These are phyloP conservation scores for Abrus precatorius DNA, from an alignment of 306 rosid genomes.

Conservation along the genomic window DNA sequence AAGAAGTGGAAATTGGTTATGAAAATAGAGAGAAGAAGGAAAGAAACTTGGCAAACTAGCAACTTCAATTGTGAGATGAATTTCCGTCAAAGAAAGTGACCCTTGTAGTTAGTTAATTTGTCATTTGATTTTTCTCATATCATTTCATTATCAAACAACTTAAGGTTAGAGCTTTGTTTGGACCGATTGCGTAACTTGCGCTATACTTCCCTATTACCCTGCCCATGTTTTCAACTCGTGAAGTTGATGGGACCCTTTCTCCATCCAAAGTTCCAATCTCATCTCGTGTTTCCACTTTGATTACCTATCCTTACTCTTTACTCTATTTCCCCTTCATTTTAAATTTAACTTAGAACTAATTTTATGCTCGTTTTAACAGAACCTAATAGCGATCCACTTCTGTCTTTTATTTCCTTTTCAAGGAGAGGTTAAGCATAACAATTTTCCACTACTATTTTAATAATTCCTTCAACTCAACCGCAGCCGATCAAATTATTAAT, in stretches of 20 bases:
- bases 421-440: not conserved
- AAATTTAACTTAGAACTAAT: not conserved
- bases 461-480: not conserved
- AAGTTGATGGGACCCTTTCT: conserved; percentile 49
- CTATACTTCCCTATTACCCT: conserved; percentile 46
- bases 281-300: conserved; percentile 26
- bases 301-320: conserved; percentile 30
- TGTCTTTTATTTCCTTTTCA: conserved; percentile 12
- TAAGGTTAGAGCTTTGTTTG: conserved; percentile 25
- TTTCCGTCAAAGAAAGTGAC: conserved; percentile 52
- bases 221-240: conserved; percentile 28
- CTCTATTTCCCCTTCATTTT: not conserved
- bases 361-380: conserved; percentile 17
- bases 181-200: conserved; percentile 65
- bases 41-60: conserved; percentile 43
- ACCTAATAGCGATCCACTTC: not conserved
- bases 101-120: conserved; percentile 39
- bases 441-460: not conserved
- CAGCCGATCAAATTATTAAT: not conserved
- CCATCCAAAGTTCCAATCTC: not conserved
- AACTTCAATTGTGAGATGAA: conserved; percentile 18
- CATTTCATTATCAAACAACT: conserved; percentile 45
- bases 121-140: conserved; percentile 47
- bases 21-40: conserved; percentile 11
- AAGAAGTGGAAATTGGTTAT: conserved; percentile 29